Evolutionary conservation across 1,284 basidiomycete species (phyloP), one percentile per base, ranked within the genome.

Genomic region (Rugiboletus extremiorientalis): DNA sequence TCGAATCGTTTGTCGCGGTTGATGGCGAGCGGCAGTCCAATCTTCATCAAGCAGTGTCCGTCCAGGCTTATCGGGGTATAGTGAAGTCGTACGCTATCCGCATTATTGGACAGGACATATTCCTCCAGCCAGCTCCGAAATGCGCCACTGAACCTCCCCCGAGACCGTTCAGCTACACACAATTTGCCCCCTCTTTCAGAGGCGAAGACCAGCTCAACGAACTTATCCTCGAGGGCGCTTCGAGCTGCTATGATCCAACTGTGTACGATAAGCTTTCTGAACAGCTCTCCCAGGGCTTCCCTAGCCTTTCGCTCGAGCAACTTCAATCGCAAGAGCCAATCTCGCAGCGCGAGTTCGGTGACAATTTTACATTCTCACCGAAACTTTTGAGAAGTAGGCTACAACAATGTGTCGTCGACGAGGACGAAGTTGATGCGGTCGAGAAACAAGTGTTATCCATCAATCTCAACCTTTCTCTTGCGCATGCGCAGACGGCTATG

Each of bases 391-490:
- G 79, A 48, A 76, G 76, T 41, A 79, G 88, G 20, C 72, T 89
- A 38, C 78, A 78, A 31, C 79, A 81, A 4, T 85, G 83, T 27
- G 57, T 69, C n/a, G 63, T 66, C 38, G 67, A 74, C 20, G 78
- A 81, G 52, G 72, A 72, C 7, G 56, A 68, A 11, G 71, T 79
- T 4, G 81, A 84, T 20, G 72, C 71, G 16, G 72, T 84, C 14
- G 77, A 87, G 61, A 79, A 77, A 50, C 77, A 78, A 46, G 69
- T 90, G 12, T 73, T 80, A 55, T 84, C 85, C 0, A 84, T 93
- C 72, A 95, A 94, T 69, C 78, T 92, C 61, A 93, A 95, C 69
- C 83, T 94, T 63, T 95, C 93, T 1, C 76, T 96, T 44, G 80
- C 92, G 33, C 89, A 96, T 64, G 82, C 90, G 3, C 90, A 95